Conservation (phyloP, 768 basidiomycete species). For the Trametes cinnabarina region DNA sequence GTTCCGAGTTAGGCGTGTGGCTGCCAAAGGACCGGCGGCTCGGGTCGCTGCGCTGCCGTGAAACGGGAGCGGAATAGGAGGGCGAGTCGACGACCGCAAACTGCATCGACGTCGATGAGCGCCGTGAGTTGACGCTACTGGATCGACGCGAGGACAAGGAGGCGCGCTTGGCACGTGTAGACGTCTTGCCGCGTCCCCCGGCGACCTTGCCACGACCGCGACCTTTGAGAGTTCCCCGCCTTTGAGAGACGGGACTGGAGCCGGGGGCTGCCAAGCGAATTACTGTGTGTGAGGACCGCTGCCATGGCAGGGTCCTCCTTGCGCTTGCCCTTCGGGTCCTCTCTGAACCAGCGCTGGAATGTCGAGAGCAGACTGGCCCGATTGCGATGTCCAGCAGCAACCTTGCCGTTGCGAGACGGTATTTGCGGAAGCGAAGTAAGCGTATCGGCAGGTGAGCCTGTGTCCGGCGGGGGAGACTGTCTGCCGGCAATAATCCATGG, state of each 20-base stretch:
- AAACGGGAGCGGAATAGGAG: conserved; percentile 33
- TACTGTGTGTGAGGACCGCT: conserved; percentile 11
- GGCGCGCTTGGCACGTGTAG: conserved; percentile 62
- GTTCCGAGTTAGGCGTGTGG: conserved; percentile 87
- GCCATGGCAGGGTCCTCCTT: conserved; percentile 41
- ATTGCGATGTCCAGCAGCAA: conserved; percentile 47
- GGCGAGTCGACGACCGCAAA: conserved; percentile 55
- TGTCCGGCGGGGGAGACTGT: conserved; percentile 41
- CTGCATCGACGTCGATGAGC: conserved; percentile 58
- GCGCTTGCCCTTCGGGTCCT: conserved; percentile 85
- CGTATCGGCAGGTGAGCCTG: conserved; percentile 53
- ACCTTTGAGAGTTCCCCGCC: conserved; percentile 44
- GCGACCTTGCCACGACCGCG: conserved; percentile 34
- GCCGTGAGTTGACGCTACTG: conserved; percentile 85
- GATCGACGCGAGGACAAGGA: conserved; percentile 83
- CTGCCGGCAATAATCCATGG: conserved; percentile 72
- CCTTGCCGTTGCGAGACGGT: conserved; percentile 34
- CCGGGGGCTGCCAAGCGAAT: conserved; percentile 16
- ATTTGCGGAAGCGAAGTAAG: conserved; percentile 48
- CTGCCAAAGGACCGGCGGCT: conserved; percentile 72
- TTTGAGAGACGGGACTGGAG: conserved; percentile 22
- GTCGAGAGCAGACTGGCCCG: conserved; percentile 80
- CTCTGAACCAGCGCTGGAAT: conserved; percentile 90
- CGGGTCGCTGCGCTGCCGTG: conserved; percentile 46
- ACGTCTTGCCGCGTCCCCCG: conserved; percentile 25